Evolutionary conservation across 2,329 filamentous ascomycete genomes (phyloP).

Genomic region (Phyllosticta capitalensis): DNA sequence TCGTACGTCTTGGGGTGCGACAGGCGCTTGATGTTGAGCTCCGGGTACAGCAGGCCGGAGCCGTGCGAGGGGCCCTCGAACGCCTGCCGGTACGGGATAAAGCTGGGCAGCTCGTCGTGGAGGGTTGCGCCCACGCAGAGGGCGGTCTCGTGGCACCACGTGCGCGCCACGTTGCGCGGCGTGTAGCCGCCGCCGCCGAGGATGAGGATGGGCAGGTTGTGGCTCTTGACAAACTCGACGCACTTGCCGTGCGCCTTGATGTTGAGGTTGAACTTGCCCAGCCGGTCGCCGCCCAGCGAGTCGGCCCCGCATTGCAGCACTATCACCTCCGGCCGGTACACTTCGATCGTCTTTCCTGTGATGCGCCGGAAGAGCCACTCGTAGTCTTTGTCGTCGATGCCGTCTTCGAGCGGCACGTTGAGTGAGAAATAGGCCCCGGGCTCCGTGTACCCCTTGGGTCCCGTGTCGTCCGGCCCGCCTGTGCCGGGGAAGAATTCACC

Average conservation of each 20-base stretch:
- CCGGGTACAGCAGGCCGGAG: constrained; percentile 65
- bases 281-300: constrained; percentile 81
- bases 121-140: constrained; percentile 74
- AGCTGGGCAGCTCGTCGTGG: constrained; percentile 61
- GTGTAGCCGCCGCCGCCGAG: constrained; percentile 96
- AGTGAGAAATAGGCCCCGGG: constrained; percentile 81
- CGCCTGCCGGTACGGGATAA: constrained; percentile 78
- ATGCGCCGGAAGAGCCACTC: constrained; percentile 73
- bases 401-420: constrained; percentile 84
- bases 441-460: constrained; percentile 72
- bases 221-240: constrained; percentile 76
- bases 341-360: constrained; percentile 66
- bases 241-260: constrained; percentile 90
- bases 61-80: constrained; percentile 70
- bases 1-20: constrained; percentile 69
- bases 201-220: constrained; percentile 72
- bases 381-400: constrained; percentile 87
- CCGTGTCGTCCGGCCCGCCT: constrained; percentile 76
- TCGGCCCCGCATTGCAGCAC: constrained; percentile 94
- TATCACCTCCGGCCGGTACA: constrained; percentile 82
- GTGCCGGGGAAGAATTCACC: constrained; percentile 92
- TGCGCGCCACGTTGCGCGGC: constrained; percentile 87
- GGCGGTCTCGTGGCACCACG: constrained; percentile 94
- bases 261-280: constrained; percentile 94
- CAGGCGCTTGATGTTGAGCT: constrained; percentile 59